Evolutionary conservation across 2,329 filamentous ascomycete species (phyloP), one percentile per base, ranked within the genome.

Genomic region (Remersonia thermophila): DNA sequence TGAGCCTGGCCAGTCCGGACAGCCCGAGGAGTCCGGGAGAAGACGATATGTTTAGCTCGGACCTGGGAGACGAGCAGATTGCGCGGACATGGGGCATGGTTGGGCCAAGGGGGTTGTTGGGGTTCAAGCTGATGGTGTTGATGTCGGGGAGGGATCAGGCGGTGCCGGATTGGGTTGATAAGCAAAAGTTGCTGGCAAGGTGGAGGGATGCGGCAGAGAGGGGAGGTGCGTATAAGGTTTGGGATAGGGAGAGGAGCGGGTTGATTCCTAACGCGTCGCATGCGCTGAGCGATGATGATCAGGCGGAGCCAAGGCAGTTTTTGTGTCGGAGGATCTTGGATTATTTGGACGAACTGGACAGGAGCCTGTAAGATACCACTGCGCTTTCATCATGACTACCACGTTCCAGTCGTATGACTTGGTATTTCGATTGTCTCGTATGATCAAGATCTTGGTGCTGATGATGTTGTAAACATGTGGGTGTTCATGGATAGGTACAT

Each of bases 41-140:
- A 41, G 86, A 94, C 53, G 87, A 94, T 54, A 83, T 82, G 51
- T 94, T 93, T 59, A 86, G 80, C 14, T 77, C 75, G 3, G 81
- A 91, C 51, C 60, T 91, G 12, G 57, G 62, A 1, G 59, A 67
- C 16, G 64, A 71, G 30, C 62, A 66, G n/a, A 61, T 85, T 10
- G 52, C 58, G 25, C 55, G 55, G 16, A 79, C 78, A 10, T 93
- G 89, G 67, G 69, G 76, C 3, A 61, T 59, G 35, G 62, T 84
- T 38, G 47, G 51, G 1, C 35, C 51, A 14, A 45, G 51, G 11
- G 60, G 59, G 0, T 34, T 65, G 13, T 60, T 63, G 32, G 66
- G 69, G 32, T 70, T 73, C 1, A 56, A 83, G 1, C 59, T 82
- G 42, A 51, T 67, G 46, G 71, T 82, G 14, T 52, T 86, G 23